Base-by-base conservation (phyloP, 805 yeast species). In the Wickerhamomyces bovis region DNA sequence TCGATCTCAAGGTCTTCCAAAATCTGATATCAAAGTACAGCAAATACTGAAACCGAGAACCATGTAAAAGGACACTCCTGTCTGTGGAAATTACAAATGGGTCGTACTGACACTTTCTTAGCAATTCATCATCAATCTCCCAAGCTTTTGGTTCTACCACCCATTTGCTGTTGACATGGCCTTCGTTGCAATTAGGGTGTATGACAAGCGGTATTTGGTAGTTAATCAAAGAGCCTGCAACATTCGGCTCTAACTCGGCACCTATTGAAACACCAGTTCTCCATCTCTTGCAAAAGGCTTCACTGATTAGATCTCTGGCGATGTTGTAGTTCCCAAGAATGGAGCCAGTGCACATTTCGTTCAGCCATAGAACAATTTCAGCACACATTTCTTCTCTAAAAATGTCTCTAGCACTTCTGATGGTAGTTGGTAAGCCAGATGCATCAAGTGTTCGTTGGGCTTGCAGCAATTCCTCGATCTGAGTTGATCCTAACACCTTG, bases 311-410 rank as follows among this genome's bases (percentile, higher is more conserved):
- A 42, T 78, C 74, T 42, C 83, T 71, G 6, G 76, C 61, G 1
- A 69, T 49, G 28, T 65, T 63, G 52, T 76, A 75, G 43, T 75
- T 74, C 10, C 77, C 77, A 48, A 73, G 72, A 4, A 83, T 54
- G 33, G 77, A 73, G 11, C 84, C 73, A 41, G 71, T 72, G 0
- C 83, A 69, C 23, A 89, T 62, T 36, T 80, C 83, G 23, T 67
- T 62, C 6, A 88, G 59, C 89, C 94, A 85, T n/a, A 61, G 55
- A 7, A 85, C 60, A 18, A 88, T 78, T 50, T 83, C 89, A 38
- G 77, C 81, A 53, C 85, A 81, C 86, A 85, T 81, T 47, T 85
- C 90, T 58, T 89, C 96, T 44, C 94, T 69, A 58, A 86, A 83
- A 7, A 77, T 67, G 57, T 88, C 95, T 47, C 89, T 68, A 16